Evolutionary conservation across 257 asterid species (phyloP), one percentile per base, ranked within the genome.

Genomic region (Ocimum tenuiflorum): DNA sequence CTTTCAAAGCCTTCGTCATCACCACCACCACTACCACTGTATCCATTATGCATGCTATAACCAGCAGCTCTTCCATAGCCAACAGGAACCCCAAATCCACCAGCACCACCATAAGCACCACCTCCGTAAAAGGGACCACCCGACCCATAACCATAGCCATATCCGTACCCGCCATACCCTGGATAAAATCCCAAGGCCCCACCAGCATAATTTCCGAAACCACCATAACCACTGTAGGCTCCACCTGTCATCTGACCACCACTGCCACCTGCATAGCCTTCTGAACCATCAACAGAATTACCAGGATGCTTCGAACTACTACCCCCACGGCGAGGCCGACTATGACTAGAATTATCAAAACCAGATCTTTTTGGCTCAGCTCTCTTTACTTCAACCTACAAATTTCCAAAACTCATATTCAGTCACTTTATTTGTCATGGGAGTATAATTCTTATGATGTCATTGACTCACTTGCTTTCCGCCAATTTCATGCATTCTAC

Each of bases 351-450:
- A 68, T 70, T 64, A 67, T 94, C 97, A 15, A 79, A 74, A 49
- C 91, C 86, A 22, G 85, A 70, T 81, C 94, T 77, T 81, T 94
- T 94, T 8, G 99, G 99, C 75, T 92, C 96, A 55, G 96, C 99
- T 73, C 82, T 85, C 84, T 92, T 92, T 41, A 92, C 83, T 72
- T 92, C 99, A 43, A 87, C 97, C 99, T 92, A 88, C 23, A 65
- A 56, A 38, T 59, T 62, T 59, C 51, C 7, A 29, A 65, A 65
- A 27, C 17, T 45, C 15, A 63, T 58, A 67, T 52, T 49, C 36
- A 53, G 71, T 56, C 45, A 56, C 50, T 23, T 49, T 61, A n/a
- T 18, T 59, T 59, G 36, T 13, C 41, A 4, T 18, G 7, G 6
- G 50, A 3, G 48, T 14, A 36, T 57, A 35, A 59, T n/a, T n/a